Evolutionary conservation across 2,329 filamentous ascomycete genomes (phyloP), one percentile per base, ranked within the genome.

Genomic region (Dothiorella sarmentorum): DNA sequence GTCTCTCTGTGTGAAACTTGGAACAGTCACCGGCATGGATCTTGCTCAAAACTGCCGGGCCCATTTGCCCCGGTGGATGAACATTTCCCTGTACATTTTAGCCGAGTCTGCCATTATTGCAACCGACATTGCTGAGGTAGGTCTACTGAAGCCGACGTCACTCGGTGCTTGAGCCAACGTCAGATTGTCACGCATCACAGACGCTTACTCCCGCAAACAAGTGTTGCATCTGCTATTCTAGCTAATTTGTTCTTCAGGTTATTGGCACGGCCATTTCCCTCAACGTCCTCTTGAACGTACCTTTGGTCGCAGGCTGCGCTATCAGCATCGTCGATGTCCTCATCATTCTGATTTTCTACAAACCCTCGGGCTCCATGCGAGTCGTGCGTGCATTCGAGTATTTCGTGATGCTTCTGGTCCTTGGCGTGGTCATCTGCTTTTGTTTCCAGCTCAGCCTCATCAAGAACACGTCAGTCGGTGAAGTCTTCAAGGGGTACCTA

Each of bases 1-100:
- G 69, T 83, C 80, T 18, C 78, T 90, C 2, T 83, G 83, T 65
- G 84, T 88, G 69, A 82, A 83, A 64, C 71, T 84, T 38, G 81
- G 78, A 29, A 74, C 76, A 3, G 75, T 80, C 49, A 80, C 78
- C 13, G 78, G 78, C 15, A 70, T 78, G 66, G 76, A 80, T 59
- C 69, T 80, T 58, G 77, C 78, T 17, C 73, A 80, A 58, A 79
- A 78, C 66, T 78, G 75, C 69, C 76, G 73, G 60, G 75, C 73
- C 11, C 71, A 79, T 66, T 74, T 81, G 22, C 80, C 81, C 7
- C 71, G 65, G 47, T 83, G 81, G 81, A 69, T 84, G 38, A 83
- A 83, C 63, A 77, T 78, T 61, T 64, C 75, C 24, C 72, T 84
- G 0, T 84, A 82, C 64, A 69, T 80, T 59, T 78, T 83, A 67